Evolutionary conservation across 1,284 basidiomycete genomes (phyloP), one percentile per base, ranked within the genome.

Genomic region (Schizopora paradoxa): DNA sequence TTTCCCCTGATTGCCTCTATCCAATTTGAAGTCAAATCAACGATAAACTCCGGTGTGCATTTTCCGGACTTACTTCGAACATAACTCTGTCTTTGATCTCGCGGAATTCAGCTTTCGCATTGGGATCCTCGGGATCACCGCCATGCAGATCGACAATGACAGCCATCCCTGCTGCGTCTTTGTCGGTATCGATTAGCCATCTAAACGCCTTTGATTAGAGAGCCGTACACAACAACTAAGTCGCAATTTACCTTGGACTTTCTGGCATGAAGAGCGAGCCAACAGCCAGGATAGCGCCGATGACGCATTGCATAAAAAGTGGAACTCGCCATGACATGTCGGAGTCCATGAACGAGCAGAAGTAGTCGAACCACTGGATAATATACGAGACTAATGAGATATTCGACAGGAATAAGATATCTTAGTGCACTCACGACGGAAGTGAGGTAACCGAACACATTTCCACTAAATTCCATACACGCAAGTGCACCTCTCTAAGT

Each of bases 401-500:
- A 41, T 28, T 16, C 32, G 39, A 23, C 6, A 29, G 26, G 6
- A 11, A 19, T 33, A n/a, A 28, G 23, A 37, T 18, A 6, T 23
- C 42, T 45, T 42, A 49, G 50, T 41, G 22, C 13, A 72, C 87
- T 54, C 68, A 92, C 91, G 52, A 98, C 92, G 16, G 91, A 95
- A 46, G 81, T 81, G 11, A 91, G 85, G 63, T 99, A 99, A 40
- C 95, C 95, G 48, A 91, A 72, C 56, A 98, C 86, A 61, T 93
- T 92, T 43, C 84, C 86, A 0, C 95, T 97, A 62, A 98, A 99
- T 61, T 98, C 95, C 77, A 98, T 94, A 58, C 92, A 96, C 3
- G 93, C 95, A 39, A 96, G 70, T 41, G 89, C 84, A 45, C 92
- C 92, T 58, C 92, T 77, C 84, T 93, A 56, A n/a, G 51, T 35